These are phyloP conservation scores for Phytophthora cryptogea DNA, from an alignment of 352 stramenopile species.

Conservation along the genomic window DNA sequence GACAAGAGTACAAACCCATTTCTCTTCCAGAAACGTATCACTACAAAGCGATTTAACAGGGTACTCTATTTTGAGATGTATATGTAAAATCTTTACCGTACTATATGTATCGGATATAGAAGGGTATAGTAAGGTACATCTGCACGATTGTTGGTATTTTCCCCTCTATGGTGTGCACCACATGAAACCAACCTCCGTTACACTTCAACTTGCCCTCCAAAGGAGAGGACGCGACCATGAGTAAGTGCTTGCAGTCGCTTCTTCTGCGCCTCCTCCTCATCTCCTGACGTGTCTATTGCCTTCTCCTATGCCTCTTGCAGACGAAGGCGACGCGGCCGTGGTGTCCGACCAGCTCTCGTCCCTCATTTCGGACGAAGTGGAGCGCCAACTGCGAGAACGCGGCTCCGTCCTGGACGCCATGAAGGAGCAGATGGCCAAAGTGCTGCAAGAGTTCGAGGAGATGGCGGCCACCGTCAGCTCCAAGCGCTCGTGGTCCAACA, in stretches of 20 bases:
- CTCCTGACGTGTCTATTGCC: neutral
- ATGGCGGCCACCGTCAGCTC: conserved; percentile 53
- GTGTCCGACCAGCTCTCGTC: conserved; percentile 60
- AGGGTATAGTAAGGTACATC: no score
- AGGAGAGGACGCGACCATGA: conserved; percentile 15
- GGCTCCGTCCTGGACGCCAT: conserved; percentile 57
- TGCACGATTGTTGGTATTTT: no score
- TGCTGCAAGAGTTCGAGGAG: conserved; percentile 75
- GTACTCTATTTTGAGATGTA: no score
- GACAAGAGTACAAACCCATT: neutral
- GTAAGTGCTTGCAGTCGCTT: conserved; percentile 2
- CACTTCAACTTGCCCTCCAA: conserved; percentile 27
- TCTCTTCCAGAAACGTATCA: no score
- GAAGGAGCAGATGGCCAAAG: conserved; percentile 70
- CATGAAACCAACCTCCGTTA: conserved; percentile 17
- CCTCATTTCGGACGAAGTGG: conserved; percentile 67
- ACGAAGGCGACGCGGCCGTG: conserved; percentile 31
- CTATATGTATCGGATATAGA: no score
- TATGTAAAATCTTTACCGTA: no score
- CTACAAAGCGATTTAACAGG: no score
- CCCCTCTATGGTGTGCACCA: conserved; percentile 13
- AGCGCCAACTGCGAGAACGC: conserved; percentile 57
- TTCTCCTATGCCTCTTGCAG: neutral
- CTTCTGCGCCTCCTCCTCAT: no score
- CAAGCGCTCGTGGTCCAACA: conserved; percentile 77